Conservation (phyloP, 495 filamentous ascomycete species). For the Cercophora newfieldiana region DNA sequence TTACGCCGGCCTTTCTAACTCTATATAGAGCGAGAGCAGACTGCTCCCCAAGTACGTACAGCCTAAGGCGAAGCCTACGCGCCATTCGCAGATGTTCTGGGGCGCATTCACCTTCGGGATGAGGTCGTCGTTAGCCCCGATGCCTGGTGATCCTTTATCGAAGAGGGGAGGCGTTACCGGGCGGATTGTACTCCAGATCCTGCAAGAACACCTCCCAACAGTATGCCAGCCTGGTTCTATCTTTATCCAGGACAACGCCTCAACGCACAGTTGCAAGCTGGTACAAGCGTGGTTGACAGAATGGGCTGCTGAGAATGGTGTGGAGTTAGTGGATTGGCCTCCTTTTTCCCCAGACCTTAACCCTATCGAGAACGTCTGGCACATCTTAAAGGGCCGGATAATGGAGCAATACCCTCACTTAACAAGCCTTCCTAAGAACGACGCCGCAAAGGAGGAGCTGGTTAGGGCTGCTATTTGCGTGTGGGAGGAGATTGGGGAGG, state of each 20-base stretch:
- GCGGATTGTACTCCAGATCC: conserved; percentile 2
- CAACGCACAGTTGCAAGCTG: conserved; percentile 1
- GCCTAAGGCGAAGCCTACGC: background rate
- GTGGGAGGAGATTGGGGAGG: conserved; percentile 7
- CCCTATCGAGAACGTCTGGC: conserved; percentile 7
- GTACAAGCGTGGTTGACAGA: conserved; percentile 2
- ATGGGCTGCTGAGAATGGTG: conserved; percentile 7
- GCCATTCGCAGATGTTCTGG: conserved; percentile 14
- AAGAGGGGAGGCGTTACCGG: conserved; percentile 5
- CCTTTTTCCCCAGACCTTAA: conserved; percentile 6
- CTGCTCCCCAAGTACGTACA: conserved; percentile 4
- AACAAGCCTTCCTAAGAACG: background rate
- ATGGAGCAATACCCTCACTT: background rate
- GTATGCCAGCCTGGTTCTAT: background rate
- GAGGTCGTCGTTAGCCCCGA: background rate
- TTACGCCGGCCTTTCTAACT: background rate
- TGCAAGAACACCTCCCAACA: conserved; percentile 8
- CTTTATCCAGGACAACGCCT: conserved; percentile 15
- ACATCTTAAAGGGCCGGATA: background rate
- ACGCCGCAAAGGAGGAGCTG: background rate
- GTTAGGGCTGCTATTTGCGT: background rate
- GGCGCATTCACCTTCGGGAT: conserved; percentile 4
- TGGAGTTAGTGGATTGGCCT: background rate
- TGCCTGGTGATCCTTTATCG: background rate
- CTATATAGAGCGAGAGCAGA: background rate